phyloP scores from a whole-genome alignment of 2,329 filamentous ascomycete genomes.

The Scortechinia acanthostroma region DNA sequence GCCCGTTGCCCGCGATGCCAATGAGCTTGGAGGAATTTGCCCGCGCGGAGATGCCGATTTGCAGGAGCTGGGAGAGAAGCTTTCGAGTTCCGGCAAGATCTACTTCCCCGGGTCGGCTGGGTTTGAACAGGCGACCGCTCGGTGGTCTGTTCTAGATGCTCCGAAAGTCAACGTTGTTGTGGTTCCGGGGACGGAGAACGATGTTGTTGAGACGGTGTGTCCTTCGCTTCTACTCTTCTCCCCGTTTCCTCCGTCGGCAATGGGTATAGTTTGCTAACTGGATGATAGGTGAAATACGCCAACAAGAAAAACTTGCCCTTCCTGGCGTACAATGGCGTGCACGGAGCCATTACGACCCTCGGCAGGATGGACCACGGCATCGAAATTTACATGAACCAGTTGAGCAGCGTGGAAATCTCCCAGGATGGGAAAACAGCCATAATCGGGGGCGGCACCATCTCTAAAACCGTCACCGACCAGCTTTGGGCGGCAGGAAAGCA shows the following conservation, averaged over 20 bases:
- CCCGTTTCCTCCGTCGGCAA: conserved; percentile 3
- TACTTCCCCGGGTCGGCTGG: not conserved
- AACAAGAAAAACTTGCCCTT: conserved; percentile 24
- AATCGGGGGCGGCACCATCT: conserved; percentile 27
- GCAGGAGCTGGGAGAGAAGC: no score
- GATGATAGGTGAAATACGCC: conserved; percentile 27
- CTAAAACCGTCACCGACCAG: conserved; percentile 22
- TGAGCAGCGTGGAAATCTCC: conserved; percentile 22
- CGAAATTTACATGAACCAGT: conserved; percentile 24
- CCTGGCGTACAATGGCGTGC: conserved; percentile 25
- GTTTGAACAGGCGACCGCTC: conserved; percentile 8
- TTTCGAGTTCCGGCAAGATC: not conserved
- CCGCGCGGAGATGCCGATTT: no score
- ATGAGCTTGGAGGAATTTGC: not conserved
- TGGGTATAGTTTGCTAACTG: no score
- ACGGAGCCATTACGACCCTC: conserved; percentile 26
- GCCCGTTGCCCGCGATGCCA: no score
- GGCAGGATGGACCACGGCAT: conserved; percentile 28
- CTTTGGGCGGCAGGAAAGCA: conserved; percentile 32
- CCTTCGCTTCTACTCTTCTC: not conserved
- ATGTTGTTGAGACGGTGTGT: conserved; percentile 17
- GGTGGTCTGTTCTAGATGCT: conserved; percentile 16
- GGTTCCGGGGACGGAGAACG: conserved; percentile 15
- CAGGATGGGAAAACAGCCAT: conserved; percentile 22
- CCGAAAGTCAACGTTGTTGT: conserved; percentile 17